A percentile compares a stretch with the other conserved stretches of the same genome.
phyloP scores from a whole-genome alignment of 441 rosid genomes.

The Erysimum pusillum region DNA sequence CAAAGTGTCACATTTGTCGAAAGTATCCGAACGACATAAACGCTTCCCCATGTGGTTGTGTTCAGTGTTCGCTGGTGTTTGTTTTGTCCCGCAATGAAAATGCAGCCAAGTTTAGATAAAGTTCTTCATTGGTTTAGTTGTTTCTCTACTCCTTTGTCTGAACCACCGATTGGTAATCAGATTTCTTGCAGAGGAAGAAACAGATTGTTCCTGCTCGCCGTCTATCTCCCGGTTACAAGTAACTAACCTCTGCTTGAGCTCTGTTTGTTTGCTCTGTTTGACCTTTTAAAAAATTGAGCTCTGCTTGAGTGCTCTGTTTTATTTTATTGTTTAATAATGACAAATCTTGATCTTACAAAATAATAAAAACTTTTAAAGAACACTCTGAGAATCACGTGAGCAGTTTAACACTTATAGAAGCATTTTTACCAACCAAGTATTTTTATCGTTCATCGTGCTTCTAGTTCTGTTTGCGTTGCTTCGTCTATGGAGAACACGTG shows the following conservation, averaged over 20 bases:
- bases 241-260: too few relatives aligned
- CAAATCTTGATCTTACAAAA: background rate
- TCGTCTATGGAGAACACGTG: background rate
- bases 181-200: constrained; percentile 8
- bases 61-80: too few relatives aligned
- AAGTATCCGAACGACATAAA: too few relatives aligned
- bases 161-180: background rate
- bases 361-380: background rate
- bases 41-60: too few relatives aligned
- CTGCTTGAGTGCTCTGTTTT: background rate
- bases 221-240: constrained; percentile 13
- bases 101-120: constrained; percentile 11
- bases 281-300: background rate
- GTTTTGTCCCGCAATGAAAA: too few relatives aligned
- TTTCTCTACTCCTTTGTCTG: constrained; percentile 4
- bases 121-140: constrained; percentile 43
- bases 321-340: background rate
- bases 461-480: background rate
- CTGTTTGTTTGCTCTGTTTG: too few relatives aligned
- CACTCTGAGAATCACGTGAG: background rate
- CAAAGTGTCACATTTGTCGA: too few relatives aligned
- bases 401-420: background rate
- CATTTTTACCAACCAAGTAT: background rate
- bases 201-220: constrained; percentile 1
- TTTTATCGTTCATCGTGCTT: background rate